Conservation (phyloP, 2,329 filamentous ascomycete genomes). For the Fusarium keratoplasticum region DNA sequence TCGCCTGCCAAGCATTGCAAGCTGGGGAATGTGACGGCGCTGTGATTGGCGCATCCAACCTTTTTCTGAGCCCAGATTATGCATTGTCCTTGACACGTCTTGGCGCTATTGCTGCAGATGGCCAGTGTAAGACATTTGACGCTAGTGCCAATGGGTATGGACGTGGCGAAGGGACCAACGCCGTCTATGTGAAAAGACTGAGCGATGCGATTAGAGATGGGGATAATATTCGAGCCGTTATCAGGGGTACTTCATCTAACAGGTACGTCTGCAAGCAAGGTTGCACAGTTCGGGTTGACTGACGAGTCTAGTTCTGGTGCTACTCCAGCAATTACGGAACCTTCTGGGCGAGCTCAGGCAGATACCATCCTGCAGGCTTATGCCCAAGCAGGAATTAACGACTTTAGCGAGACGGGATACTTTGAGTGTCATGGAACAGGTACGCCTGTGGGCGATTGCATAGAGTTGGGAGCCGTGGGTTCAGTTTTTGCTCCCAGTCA, state of each 20-base stretch:
- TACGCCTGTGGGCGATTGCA: conserved; percentile 45
- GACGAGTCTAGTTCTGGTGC: conserved; percentile 55
- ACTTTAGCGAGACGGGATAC: conserved; percentile 43
- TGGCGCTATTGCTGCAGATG: conserved; percentile 47
- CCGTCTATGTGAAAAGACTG: conserved; percentile 66
- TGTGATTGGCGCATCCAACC: conserved; percentile 49
- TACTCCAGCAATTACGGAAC: conserved; percentile 63
- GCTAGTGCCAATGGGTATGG: conserved; percentile 62
- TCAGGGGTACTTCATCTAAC: conserved; percentile 61
- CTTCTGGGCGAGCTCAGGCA: conserved; percentile 57
- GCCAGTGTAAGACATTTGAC: conserved; percentile 61
- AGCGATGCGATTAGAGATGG: conserved; percentile 63
- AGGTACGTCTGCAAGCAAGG: conserved; percentile 48
- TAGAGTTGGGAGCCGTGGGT: conserved; percentile 49
- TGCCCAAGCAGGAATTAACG: conserved; percentile 27
- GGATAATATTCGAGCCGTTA: conserved; percentile 62
- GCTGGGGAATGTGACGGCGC: conserved; percentile 48
- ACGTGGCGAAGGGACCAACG: conserved; percentile 67
- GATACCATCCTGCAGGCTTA: conserved; percentile 48
- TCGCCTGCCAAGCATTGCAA: conserved; percentile 50
- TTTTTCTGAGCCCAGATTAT: conserved; percentile 43
- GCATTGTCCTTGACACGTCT: conserved; percentile 39
- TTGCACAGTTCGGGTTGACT: conserved; percentile 6
- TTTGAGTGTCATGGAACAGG: conserved; percentile 49
- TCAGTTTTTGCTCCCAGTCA: conserved; percentile 44